These are phyloP conservation scores for Wickerhamiella allomyrinae DNA, from an alignment of 805 yeast species.

Conservation along the genomic window DNA sequence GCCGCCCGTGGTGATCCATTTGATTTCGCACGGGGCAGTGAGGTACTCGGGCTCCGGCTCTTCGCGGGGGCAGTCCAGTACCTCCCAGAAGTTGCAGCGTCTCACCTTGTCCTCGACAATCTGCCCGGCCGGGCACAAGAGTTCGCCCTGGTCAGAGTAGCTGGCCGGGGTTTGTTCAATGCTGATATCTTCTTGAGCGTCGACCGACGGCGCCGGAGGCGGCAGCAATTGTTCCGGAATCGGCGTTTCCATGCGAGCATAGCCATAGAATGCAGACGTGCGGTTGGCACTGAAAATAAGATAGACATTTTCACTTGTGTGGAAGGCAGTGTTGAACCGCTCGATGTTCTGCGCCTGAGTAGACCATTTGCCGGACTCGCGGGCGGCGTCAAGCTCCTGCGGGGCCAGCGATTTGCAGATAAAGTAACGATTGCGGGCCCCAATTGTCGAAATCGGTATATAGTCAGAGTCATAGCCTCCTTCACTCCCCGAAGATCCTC, in stretches of 20 bases:
- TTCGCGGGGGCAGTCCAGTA: conserved; percentile 13
- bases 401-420: conserved; percentile 29
- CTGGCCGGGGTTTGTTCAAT: conserved; percentile 4
- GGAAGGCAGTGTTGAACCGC: conserved; percentile 27
- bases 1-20: conserved; percentile 24
- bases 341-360: conserved; percentile 29
- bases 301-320: conserved; percentile 23
- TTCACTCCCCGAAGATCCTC: background rate
- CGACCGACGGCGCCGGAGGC: background rate
- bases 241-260: conserved; percentile 26
- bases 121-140: conserved; percentile 22
- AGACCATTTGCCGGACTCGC: conserved; percentile 25
- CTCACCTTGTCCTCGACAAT: conserved; percentile 25
- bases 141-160: conserved; percentile 7
- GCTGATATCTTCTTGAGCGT: background rate
- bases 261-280: conserved; percentile 28
- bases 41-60: conserved; percentile 19
- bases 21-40: conserved; percentile 27
- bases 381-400: conserved; percentile 27
- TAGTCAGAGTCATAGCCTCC: background rate
- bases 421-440: conserved; percentile 23
- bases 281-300: conserved; percentile 30
- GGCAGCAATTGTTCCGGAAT: conserved; percentile 9
- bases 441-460: background rate
- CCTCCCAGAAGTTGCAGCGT: conserved; percentile 30